phyloP scores from a whole-genome alignment of 73 alveolate genomes.

The Effrenium voratum region DNA sequence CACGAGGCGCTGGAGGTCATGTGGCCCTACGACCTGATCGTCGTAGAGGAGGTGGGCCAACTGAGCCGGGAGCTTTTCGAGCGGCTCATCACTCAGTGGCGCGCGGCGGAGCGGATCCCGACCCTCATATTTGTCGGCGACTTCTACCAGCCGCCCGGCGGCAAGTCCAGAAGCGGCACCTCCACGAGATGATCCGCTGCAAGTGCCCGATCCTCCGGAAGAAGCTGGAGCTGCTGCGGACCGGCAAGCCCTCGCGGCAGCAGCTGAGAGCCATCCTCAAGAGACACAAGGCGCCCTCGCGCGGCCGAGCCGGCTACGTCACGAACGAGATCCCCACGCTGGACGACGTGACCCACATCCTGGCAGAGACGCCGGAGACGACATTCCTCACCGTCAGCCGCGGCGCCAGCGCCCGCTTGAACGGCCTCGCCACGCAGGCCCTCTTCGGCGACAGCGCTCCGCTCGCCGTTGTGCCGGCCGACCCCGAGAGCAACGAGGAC shows the following conservation, averaged over 20 bases:
- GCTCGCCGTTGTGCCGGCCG: slow-evolving; percentile 45
- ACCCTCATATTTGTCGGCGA: slow-evolving; percentile 55
- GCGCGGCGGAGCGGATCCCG: slow-evolving; percentile 45
- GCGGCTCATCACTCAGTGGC: slow-evolving; percentile 11
- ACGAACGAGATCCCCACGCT: slow-evolving; percentile 22
- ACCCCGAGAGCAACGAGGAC: slow-evolving; percentile 35
- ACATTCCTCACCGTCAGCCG: slow-evolving; percentile 57
- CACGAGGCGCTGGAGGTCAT: slow-evolving; percentile 31
- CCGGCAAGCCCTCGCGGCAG: background rate
- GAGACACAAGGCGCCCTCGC: slow-evolving; percentile 71
- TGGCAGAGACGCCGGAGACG: slow-evolving; percentile 46
- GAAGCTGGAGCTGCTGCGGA: slow-evolving; percentile 9
- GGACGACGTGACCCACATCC: background rate
- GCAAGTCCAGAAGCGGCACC: slow-evolving; percentile 32
- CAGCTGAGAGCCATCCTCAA: background rate
- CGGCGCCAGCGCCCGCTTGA: slow-evolving; percentile 6
- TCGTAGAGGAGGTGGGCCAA: slow-evolving; percentile 51
- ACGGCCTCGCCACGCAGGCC: slow-evolving; percentile 18
- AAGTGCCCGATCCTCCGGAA: slow-evolving; percentile 16
- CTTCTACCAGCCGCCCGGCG: slow-evolving; percentile 31
- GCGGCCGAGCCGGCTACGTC: slow-evolving; percentile 49
- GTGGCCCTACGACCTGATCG: slow-evolving; percentile 40
- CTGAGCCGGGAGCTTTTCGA: background rate
- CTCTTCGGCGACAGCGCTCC: background rate
- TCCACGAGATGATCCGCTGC: slow-evolving; percentile 36